Evolutionary conservation across 2,329 filamentous ascomycete species (phyloP).

Genomic region (Ascosphaera apis): DNA sequence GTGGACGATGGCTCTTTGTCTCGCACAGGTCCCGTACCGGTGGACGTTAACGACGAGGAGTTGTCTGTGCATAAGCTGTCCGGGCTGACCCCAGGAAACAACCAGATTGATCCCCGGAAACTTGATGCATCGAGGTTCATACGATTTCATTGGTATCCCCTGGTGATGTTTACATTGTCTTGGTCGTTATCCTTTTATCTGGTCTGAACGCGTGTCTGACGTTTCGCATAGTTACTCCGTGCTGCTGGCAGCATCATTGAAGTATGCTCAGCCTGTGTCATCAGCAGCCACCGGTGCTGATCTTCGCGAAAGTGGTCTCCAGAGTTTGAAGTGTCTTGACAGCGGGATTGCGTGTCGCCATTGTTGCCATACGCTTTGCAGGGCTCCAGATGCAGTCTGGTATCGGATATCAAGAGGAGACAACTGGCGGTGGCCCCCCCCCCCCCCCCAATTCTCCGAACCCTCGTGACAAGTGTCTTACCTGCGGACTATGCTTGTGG

Average conservation of each 20-base stretch:
- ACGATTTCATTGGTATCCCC: conserved; percentile 83
- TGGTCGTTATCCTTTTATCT: conserved; percentile 3
- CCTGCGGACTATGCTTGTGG: conserved; percentile 39
- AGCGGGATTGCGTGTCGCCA: conserved; percentile 31
- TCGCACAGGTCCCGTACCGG: conserved; percentile 49
- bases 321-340: conserved; percentile 31
- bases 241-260: conserved; percentile 53
- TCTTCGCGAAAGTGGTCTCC: conserved; percentile 71
- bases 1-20: conserved; percentile 66
- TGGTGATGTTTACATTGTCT: conserved; percentile 36
- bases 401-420: conserved; percentile 35
- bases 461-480: conserved; percentile 26
- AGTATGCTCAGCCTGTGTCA: conserved; percentile 53
- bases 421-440: conserved; percentile 2
- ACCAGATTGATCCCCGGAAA: conserved; percentile 17
- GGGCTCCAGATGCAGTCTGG: conserved; percentile 65
- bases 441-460: conserved; percentile 12
- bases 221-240: conserved; percentile 50
- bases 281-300: conserved; percentile 57
- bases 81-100: conserved; percentile 18
- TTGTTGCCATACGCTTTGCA: conserved; percentile 68
- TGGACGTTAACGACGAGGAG: conserved; percentile 7
- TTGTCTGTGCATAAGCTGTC: conserved; percentile 19
- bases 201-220: not conserved
- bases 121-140: conserved; percentile 29